These are phyloP conservation scores for Pseudogymnoascus sp. DNA, from an alignment of 2,329 filamentous ascomycete species.

Conservation along the genomic window DNA sequence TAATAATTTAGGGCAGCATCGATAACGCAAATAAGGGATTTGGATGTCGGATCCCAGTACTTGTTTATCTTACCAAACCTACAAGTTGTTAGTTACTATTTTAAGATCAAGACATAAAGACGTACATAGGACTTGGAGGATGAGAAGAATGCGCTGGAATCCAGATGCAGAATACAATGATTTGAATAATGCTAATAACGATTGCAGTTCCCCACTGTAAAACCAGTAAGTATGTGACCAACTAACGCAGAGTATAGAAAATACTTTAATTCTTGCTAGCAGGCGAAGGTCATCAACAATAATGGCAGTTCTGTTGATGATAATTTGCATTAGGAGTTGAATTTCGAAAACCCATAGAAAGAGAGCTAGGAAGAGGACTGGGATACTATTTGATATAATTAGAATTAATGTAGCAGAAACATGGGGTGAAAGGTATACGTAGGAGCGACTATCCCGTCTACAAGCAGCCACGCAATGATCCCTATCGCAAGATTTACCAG, in stretches of 20 bases:
- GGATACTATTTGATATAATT: neutral
- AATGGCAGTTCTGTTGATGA: conserved; percentile 45
- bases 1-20: conserved; percentile 45
- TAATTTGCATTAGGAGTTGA: conserved; percentile 45
- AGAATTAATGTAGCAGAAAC: conserved; percentile 6
- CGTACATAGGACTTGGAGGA: conserved; percentile 35
- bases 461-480: conserved; percentile 33
- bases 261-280: conserved; percentile 11
- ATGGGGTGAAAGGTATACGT: conserved; percentile 20
- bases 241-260: conserved; percentile 32
- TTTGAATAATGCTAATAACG: conserved; percentile 41
- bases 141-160: conserved; percentile 37
- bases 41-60: conserved; percentile 43
- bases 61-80: conserved; percentile 25
- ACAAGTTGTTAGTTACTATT: conserved; percentile 45
- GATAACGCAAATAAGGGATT: conserved; percentile 42
- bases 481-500: conserved; percentile 33
- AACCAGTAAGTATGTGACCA: conserved; percentile 30
- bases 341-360: conserved; percentile 39
- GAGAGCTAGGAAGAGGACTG: conserved; percentile 10
- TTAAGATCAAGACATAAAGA: conserved; percentile 42
- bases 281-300: conserved; percentile 28
- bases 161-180: conserved; percentile 46
- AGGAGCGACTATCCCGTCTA: conserved; percentile 28
- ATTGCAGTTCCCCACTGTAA: conserved; percentile 22